Base-by-base conservation (phyloP, 148 eudicot species). In the Pouteria glomerata region DNA sequence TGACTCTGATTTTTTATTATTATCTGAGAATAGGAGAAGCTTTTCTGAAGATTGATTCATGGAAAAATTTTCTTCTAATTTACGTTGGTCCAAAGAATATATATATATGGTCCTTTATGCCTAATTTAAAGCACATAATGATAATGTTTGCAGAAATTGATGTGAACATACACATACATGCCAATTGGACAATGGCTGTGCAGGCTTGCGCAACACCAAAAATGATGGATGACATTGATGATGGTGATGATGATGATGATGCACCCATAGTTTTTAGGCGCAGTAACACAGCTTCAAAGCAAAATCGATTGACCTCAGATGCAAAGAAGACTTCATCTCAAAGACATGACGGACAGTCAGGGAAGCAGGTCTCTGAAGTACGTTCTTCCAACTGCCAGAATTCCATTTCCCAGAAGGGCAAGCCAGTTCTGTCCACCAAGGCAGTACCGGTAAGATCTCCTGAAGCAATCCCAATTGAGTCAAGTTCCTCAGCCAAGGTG, bases 261-360 rank as follows among this genome's bases (percentile, higher is more conserved):
- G 78, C 15, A 45, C 99, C 97, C 73, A 16, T 96, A 65, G 85
- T 88, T 79, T 93, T 93, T 76, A 87, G 77, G 68, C 83, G 96
- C 62, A 83, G 81, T 76, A 81, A 68, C 48, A 37, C 76, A 26
- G 35, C 83, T 30, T 60, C 87, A 35, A 90, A 77, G 66, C 80
- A 79, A 13, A 80, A 50, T 76, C 81, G 72, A n/a, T 45, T 69
- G 52, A 82, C 69, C 70, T 69, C 89, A 55, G 86, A 71, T 47
- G 16, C 80, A 30, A 87, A 74, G 78, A 82, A 79, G 77, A 53
- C 83, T 26, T 74, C 83, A 23, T 76, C 86, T 66, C 76, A 82
- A 51, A 75, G 70, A 73, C 78, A 65, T 66, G 94, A 84, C 62
- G 82, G 83, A 79, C 84, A 74, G 74, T 70, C 80, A 19, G 89